Evolutionary conservation across 805 yeast genomes (phyloP).

Genomic region (Wilhelminamyces savonicus): DNA sequence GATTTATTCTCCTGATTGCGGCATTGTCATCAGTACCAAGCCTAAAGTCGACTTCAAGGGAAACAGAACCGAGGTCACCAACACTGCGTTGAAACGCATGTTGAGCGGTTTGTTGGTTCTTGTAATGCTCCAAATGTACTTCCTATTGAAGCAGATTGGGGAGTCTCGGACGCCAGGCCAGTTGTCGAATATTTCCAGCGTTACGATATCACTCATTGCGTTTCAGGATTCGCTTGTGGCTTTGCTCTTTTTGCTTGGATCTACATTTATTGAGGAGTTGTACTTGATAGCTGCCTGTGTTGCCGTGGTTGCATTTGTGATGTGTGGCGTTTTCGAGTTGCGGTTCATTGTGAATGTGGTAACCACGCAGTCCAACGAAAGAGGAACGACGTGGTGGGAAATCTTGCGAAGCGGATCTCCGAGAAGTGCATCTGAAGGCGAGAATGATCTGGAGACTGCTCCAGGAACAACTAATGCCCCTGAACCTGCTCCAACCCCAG

Average conservation of each 20-base stretch:
- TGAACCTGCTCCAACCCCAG: slow-evolving; percentile 6
- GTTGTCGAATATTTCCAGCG: slow-evolving; percentile 56
- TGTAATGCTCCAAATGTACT: slow-evolving; percentile 42
- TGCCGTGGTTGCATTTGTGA: slow-evolving; percentile 61
- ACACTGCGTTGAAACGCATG: slow-evolving; percentile 26
- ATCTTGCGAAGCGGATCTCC: slow-evolving; percentile 41
- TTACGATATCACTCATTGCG: slow-evolving; percentile 53
- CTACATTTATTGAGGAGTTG: slow-evolving; percentile 48
- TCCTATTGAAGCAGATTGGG: slow-evolving; percentile 66
- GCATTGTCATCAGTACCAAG: slow-evolving; percentile 37
- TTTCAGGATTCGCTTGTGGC: slow-evolving; percentile 70
- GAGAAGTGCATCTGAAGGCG: no score
- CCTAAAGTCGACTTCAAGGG: slow-evolving; percentile 36
- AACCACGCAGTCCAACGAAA: slow-evolving; percentile 67
- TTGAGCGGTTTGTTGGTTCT: slow-evolving; percentile 43
- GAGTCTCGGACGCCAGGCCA: slow-evolving; percentile 73
- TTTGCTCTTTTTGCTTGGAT: slow-evolving; percentile 52
- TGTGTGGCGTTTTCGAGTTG: slow-evolving; percentile 70
- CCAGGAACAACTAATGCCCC: slow-evolving; percentile 2
- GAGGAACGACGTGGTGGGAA: slow-evolving; percentile 59
- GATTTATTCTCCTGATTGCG: slow-evolving; percentile 88
- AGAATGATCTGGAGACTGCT: no score
- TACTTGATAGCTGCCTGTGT: slow-evolving; percentile 65
- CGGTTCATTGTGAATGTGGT: slow-evolving; percentile 64
- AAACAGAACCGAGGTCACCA: slow-evolving; percentile 46